Conservation (phyloP, 495 filamentous ascomycete species). For the Trichoderma parareesei region DNA sequence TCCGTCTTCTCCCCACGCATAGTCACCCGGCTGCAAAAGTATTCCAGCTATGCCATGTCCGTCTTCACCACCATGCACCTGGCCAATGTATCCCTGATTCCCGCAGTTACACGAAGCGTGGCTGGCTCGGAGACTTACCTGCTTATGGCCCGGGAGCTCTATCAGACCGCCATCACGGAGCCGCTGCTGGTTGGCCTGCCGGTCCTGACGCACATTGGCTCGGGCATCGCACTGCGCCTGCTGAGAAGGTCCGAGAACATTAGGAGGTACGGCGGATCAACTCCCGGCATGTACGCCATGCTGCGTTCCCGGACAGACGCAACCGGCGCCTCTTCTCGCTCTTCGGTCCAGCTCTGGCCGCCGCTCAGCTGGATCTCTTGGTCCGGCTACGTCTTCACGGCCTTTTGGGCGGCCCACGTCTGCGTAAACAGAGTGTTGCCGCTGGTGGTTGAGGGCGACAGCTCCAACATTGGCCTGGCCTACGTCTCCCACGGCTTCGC, state of each 20-base stretch:
- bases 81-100: constrained; percentile 69
- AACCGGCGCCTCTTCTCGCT: constrained; percentile 19
- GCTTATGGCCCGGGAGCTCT: constrained; percentile 61
- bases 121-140: constrained; percentile 53
- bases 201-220: constrained; percentile 48
- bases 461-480: constrained; percentile 67
- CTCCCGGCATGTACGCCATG: constrained; percentile 32
- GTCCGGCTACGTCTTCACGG: constrained; percentile 59
- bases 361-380: constrained; percentile 52
- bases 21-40: constrained; percentile 77
- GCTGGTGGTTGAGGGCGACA: constrained; percentile 68
- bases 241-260: constrained; percentile 59
- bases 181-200: constrained; percentile 54
- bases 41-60: constrained; percentile 80
- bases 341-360: constrained; percentile 52
- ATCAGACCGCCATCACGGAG: constrained; percentile 68
- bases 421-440: constrained; percentile 66
- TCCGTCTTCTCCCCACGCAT: constrained; percentile 14
- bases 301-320: constrained; percentile 18
- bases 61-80: constrained; percentile 71
- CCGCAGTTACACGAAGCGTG: constrained; percentile 49
- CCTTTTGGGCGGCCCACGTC: constrained; percentile 58
- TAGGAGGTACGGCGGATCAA: constrained; percentile 55
- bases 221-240: constrained; percentile 68
- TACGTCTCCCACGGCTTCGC: constrained; percentile 85